Base-by-base conservation (phyloP, 2,329 filamentous ascomycete genomes). In the Colletotrichum phormii region DNA sequence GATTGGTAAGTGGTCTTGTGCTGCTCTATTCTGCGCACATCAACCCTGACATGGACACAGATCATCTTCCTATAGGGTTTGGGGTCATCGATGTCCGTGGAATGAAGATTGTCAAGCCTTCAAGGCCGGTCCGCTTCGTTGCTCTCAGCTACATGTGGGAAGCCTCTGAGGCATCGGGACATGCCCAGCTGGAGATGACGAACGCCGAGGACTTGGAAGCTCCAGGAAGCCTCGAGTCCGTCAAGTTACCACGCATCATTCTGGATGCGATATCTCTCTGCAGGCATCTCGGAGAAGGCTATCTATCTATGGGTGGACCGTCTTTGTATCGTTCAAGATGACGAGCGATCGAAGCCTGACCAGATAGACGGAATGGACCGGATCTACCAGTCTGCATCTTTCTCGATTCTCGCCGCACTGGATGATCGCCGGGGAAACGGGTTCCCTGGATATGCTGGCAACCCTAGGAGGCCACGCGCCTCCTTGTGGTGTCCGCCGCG, bases 281-380 rank as follows among this genome's bases (percentile, higher is more conserved):
- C 18, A 81, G 79, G 67, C 84, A 84, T 76, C 78, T 86, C 5
- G 82, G 81, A 1, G 78, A 85, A 26, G 79, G 81, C 0, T 81
- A 84, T 70, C 0, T 81, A 84, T 70, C 77, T 87, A 18, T 87
- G 85, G 86, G 81, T 87, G 26, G 86, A 87, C 70, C 79, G 81
- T 54, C 77, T 85, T 53, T 86, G 84, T 69, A 84, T 86, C 64
- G 78, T 84, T 2, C 85, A 87, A 72, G 83, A 86, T 68, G 82
- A 86, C 65, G 77, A 79, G 22, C 76, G 76, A 18, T 81, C 83
- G 71, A 81, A 80, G 74, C 80, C 81, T 24, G 77, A 78, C 15
- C 82, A 86, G 64, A 78, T 84, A 54, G 77, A 79, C 31, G 79
- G 84, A 72, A 86, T 87, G 85, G 84, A 83, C 26, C 82, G 79